Evolutionary conservation across 2,329 filamentous ascomycete genomes (phyloP).

Genomic region (Trichoderma sp.): DNA sequence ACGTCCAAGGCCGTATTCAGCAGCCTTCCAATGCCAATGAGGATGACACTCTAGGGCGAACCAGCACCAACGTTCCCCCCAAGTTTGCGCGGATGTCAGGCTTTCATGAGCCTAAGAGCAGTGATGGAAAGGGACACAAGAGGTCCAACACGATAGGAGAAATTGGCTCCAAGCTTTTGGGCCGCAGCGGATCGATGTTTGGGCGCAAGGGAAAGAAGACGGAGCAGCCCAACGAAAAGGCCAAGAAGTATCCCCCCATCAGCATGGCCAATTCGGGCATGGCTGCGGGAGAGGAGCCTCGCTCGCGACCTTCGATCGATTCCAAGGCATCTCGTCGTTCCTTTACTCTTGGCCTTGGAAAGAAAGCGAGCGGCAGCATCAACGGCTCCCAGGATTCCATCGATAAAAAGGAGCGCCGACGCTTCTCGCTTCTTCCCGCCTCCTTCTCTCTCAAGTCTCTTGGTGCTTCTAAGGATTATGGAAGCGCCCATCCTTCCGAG

Average conservation of each 20-base stretch:
- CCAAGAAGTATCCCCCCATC: slow-evolving; percentile 79
- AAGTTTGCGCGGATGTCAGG: slow-evolving; percentile 60
- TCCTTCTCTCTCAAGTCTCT: slow-evolving; percentile 65
- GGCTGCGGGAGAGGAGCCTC: slow-evolving; percentile 43
- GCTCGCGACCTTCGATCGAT: slow-evolving; percentile 63
- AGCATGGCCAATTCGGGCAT: slow-evolving; percentile 74
- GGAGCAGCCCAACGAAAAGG: slow-evolving; percentile 54
- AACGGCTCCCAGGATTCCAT: slow-evolving; percentile 53
- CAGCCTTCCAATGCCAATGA: slow-evolving; percentile 65
- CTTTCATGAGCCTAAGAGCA: slow-evolving; percentile 51
- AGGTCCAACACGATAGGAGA: slow-evolving; percentile 74
- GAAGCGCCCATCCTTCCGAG: slow-evolving; percentile 46
- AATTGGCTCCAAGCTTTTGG: slow-evolving; percentile 81
- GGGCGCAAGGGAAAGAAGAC: slow-evolving; percentile 59
- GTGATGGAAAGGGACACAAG: slow-evolving; percentile 58
- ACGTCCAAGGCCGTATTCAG: slow-evolving; percentile 84
- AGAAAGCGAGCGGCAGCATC: slow-evolving; percentile 69
- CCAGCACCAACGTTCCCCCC: slow-evolving; percentile 57
- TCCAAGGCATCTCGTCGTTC: slow-evolving; percentile 66
- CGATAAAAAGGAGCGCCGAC: slow-evolving; percentile 58
- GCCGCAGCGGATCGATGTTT: slow-evolving; percentile 78
- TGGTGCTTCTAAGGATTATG: slow-evolving; percentile 52
- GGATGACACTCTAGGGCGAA: slow-evolving; percentile 62
- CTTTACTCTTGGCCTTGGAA: slow-evolving; percentile 66
- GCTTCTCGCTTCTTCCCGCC: slow-evolving; percentile 69